Percentiles rank a stretch among this genome's conserved stretches.
phyloP scores from a whole-genome alignment of 2,329 filamentous ascomycete genomes.

The Talaromyces piceae region DNA sequence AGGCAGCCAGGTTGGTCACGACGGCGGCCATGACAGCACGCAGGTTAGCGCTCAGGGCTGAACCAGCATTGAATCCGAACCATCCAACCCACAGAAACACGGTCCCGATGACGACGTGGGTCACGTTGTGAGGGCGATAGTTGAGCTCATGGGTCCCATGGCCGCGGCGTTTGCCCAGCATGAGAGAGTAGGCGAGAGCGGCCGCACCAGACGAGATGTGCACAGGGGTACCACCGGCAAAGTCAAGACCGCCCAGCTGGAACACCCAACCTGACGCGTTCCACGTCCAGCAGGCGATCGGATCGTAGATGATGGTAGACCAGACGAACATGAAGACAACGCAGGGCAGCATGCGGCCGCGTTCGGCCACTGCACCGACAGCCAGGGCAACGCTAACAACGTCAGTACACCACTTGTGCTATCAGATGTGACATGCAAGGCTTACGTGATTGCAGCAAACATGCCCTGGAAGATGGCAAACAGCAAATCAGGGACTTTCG shows the following conservation, averaged over 20 bases:
- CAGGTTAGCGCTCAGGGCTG: constrained; percentile 71
- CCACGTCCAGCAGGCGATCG: constrained; percentile 94
- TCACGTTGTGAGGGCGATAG: constrained; percentile 88
- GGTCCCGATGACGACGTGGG: constrained; percentile 83
- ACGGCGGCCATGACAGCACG: constrained; percentile 80
- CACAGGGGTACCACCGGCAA: constrained; percentile 83
- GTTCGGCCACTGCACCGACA: constrained; percentile 76
- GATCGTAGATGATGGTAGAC: constrained; percentile 84
- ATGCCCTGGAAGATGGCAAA: constrained; percentile 65
- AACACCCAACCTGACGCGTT: constrained; percentile 75
- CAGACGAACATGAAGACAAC: constrained; percentile 91
- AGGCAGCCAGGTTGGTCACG: constrained; percentile 78
- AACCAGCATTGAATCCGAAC: constrained; percentile 92
- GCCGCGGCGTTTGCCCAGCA: constrained; percentile 77
- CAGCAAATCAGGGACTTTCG: constrained; percentile 69
- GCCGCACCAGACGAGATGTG: constrained; percentile 79
- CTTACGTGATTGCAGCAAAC: constrained; percentile 71
- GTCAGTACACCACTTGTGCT: background rate
- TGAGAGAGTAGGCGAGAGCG: constrained; percentile 82
- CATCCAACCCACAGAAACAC: constrained; percentile 94
- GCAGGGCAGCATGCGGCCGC: constrained; percentile 80
- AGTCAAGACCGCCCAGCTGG: constrained; percentile 74
- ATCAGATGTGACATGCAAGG: constrained; percentile 13
- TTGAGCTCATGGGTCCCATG: constrained; percentile 84
- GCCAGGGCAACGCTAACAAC: constrained; percentile 64